These are phyloP conservation scores for Colletotrichum simmondsii DNA, from an alignment of 2,329 filamentous ascomycete genomes.

Conservation along the genomic window DNA sequence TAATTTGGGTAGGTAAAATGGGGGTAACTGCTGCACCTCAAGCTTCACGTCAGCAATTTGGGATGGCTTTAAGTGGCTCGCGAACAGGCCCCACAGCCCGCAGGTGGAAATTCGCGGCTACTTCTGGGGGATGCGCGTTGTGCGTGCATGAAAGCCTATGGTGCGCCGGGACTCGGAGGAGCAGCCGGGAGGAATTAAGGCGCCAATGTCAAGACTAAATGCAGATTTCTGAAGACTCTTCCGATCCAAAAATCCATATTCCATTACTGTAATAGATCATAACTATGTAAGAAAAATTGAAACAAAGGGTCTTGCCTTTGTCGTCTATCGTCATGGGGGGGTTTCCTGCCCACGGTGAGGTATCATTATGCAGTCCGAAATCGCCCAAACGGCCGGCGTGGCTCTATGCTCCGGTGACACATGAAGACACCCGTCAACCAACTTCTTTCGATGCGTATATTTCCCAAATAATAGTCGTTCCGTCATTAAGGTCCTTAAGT, in stretches of 20 bases:
- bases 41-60: conserved; percentile 29
- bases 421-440: conserved; percentile 7
- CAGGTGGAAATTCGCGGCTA: conserved; percentile 27
- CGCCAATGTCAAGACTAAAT: background rate
- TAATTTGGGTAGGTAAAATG: background rate
- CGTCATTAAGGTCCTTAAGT: conserved; percentile 22
- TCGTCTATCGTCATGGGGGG: conserved; percentile 13
- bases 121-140: conserved; percentile 10
- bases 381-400: conserved; percentile 27
- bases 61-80: conserved; percentile 29
- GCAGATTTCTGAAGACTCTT: background rate
- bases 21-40: conserved; percentile 10
- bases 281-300: conserved; percentile 17
- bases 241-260: conserved; percentile 22
- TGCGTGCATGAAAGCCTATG: conserved; percentile 2
- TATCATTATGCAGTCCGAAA: conserved; percentile 35
- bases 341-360: conserved; percentile 27
- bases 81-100: conserved; percentile 18
- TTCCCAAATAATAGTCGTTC: background rate
- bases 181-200: background rate
- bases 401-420: conserved; percentile 4
- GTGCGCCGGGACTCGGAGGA: conserved; percentile 11
- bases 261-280: conserved; percentile 25
- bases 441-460: conserved; percentile 9
- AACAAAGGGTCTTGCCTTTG: background rate